Evolutionary conservation across 768 basidiomycete genomes (phyloP), one percentile per base, ranked within the genome.

Genomic region (Cystoderma amianthinum): DNA sequence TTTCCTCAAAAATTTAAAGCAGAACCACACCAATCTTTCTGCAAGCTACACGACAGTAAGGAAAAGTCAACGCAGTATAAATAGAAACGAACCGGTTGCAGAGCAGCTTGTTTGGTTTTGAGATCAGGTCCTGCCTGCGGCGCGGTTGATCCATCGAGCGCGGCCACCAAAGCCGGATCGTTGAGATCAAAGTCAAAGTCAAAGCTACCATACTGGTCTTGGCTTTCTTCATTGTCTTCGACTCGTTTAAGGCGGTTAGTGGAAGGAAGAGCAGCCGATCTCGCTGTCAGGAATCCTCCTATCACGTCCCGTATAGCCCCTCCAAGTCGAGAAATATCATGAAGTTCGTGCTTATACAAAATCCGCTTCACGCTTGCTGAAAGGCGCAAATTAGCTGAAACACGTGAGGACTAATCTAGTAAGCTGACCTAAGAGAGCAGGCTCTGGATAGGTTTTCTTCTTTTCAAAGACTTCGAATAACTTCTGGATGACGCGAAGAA

Each of bases 141-240:
- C 2, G 44, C 57, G 11, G 55, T 61, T 7, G 53, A 43, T 60
- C 45, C 64, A 13, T 68, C 74, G 5, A 85, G 65, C 5, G 79
- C 67, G 20, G 75, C 79, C 13, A 73, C 51, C 1, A 85, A 55
- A 12, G 67, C 70, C 16, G 79, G 80, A 49, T 88, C 84, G 39
- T 60, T 41, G 7, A 80, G 65, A 41, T 83, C 77, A 36, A 82
- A 60, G 45, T 78, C 73, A 30, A 82, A 52, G 33, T 65, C 63
- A 17, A 55, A 40, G 18, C 48, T 47, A 12, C 72, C 77, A 47
- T 79, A 91, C 39, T 83, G 79, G 42, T 90, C 86, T 52, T 93
- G 87, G 47, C 83, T 89, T 45, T 90, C 88, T 36, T 28, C 25
- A 28, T 28, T 28, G 25, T 28, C 45, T 4, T 49, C 42, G 1